Evolutionary conservation across 306 rosid species (phyloP).

Genomic region (Medicago arabica): DNA sequence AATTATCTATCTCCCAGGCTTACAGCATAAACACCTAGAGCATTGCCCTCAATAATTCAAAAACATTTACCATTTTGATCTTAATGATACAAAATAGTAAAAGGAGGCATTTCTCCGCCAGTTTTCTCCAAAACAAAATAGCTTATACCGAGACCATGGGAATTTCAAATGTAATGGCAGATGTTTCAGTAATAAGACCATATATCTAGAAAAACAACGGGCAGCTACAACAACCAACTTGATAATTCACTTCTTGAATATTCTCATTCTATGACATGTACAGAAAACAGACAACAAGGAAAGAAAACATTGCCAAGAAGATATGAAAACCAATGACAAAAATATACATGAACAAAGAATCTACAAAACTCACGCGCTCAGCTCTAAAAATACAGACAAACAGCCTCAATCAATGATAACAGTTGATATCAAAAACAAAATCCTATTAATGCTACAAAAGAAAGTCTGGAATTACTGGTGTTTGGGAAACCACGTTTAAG

Average conservation of each 20-base stretch:
- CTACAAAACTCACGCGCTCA: conserved; percentile 50
- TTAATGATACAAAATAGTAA: conserved; percentile 3
- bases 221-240: conserved; percentile 35
- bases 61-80: background rate
- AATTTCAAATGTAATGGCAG: conserved; percentile 35
- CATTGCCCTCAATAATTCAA: background rate
- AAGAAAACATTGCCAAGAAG: conserved; percentile 16
- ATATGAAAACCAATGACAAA: conserved; percentile 41
- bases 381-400: conserved; percentile 43
- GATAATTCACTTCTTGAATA: conserved; percentile 31
- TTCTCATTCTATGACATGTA: conserved; percentile 41
- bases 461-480: conserved; percentile 86
- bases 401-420: conserved; percentile 46
- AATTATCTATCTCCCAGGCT: background rate
- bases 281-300: conserved; percentile 35
- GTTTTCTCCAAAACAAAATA: conserved; percentile 19
- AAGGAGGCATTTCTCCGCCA: background rate
- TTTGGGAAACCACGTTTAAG: conserved; percentile 67
- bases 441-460: conserved; percentile 62
- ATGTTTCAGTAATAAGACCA: conserved; percentile 16
- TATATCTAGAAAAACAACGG: conserved; percentile 16
- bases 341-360: conserved; percentile 39
- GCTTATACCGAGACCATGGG: background rate
- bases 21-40: conserved; percentile 8
- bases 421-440: conserved; percentile 42